Evolutionary conservation across 1,284 basidiomycete genomes (phyloP), one percentile per base, ranked within the genome.

Genomic region (Amylostereum areolatum): DNA sequence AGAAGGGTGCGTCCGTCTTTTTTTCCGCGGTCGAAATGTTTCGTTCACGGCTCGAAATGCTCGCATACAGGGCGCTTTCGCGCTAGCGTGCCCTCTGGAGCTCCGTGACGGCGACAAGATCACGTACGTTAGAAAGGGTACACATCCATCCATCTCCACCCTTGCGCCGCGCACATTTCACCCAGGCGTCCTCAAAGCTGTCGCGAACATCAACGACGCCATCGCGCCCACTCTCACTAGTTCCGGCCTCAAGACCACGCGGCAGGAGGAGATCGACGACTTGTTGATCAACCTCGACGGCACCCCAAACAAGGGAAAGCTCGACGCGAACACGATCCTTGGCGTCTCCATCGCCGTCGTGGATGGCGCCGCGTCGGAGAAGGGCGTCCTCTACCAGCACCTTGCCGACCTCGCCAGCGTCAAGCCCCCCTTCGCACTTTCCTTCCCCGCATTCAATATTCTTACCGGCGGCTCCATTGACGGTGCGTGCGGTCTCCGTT

Each of bases 391-490:
- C 62, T 99, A 99, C 82, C 84, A 92, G 69, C 93, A 98, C 80
- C 83, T 99, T 61, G 96, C 95, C 48, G 85, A 92, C 58, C 86
- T 99, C 60, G 91, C 96, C 53, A 94, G 95, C 61, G 81, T 97
- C 72, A 91, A 92, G 72, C 79, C 90, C 52, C 96, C 96, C 43
- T 98, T 88, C 74, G 77, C 92, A 52, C 86, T 97, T 62, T 97
- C 96, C 60, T 78, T 72, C 67, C 97, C 94, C 48, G 85, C 91
- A 53, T 93, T 97, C 83, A 99, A 99, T 74, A 97, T 99, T 65
- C 99, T 99, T 81, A 99, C 99, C 76, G 97, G 97, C 73, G 97
- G 97, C 58, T 97, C 94, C 59, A 97, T 98, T 65, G 97, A 99
- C 70, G 92, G 92, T 92, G 47, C 42, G n/a, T 49, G 48, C 48